Base-by-base conservation (phyloP, 352 stramenopile species). In the Globisporangium rhizosaccharum region DNA sequence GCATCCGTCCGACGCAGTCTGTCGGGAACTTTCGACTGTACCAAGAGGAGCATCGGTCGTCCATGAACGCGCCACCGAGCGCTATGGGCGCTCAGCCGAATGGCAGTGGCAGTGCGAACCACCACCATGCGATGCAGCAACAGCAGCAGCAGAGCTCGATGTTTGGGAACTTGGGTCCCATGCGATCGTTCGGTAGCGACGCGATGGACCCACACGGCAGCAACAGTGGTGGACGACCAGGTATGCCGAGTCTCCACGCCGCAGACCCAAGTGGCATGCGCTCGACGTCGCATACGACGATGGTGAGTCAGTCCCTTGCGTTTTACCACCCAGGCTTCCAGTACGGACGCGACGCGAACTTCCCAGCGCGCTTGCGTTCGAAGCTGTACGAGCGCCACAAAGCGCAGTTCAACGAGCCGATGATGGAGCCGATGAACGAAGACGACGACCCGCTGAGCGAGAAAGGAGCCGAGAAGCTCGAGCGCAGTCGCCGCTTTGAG, bases 401-500 rank as follows among this genome's bases (percentile, higher is more conserved):
- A 50, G 68, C 73, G 9, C 62, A 82, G n/a, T 93, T 93, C 59
- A 93, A 89, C 46, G 70, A 85, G 5, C 60, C 80, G 8, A 85
- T 88, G 39, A 59, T 91, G 33, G 82, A 91, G 23, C 69, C 78
- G 5, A 37, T 85, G 12, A 67, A 72, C 15, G 82, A 95, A 55
- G 74, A 90, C 14, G 79, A 90, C 37, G 85, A 95, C 25, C 85
- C 85, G 25, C 56, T 95, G 33, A 93, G 82, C 25, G 74, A 90
- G 46, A 84, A 79, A 36, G 82, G 80, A 4, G 82, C 80, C 20
- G 82, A 88, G 56, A 76, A 73, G 14, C 76, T 86, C 58, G 85
- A 93, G 41, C 74, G 82, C 10, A 62, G 62, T 36, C 75, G 80
- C 3, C 78, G 81, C 0, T 92, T 85, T 50, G 84, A 82, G 30